Percentiles rank a stretch among this genome's conserved stretches.
Conservation (phyloP, 352 stramenopile genomes). For the Globisporangium cylindrosporum region DNA sequence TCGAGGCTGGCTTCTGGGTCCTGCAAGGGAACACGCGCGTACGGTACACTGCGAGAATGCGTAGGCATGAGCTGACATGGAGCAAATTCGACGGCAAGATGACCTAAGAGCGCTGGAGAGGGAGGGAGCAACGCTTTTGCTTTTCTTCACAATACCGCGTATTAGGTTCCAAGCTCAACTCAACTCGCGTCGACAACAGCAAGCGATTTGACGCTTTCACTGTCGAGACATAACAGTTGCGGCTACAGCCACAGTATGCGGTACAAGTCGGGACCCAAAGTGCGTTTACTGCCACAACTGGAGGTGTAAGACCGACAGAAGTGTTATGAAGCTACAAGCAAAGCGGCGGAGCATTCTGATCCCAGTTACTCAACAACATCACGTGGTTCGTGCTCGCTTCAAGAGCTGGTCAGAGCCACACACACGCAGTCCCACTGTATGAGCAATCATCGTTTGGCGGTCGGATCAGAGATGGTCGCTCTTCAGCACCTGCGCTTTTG, state of each 20-base stretch:
- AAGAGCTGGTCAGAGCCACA: constrained; percentile 9
- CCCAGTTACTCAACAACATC: background rate
- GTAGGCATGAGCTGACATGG: no score
- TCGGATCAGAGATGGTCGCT: background rate
- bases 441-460: constrained; percentile 6
- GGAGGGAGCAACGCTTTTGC: no score
- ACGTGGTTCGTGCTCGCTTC: background rate
- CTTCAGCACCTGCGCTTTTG: background rate
- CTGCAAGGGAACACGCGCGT: no score
- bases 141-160: no score
- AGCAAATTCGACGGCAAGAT: no score
- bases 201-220: background rate
- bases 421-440: constrained; percentile 1
- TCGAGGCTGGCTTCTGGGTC: no score
- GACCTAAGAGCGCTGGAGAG: background rate
- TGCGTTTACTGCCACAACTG: background rate
- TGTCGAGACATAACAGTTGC: background rate
- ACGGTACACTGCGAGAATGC: no score
- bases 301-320: no score
- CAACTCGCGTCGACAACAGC: constrained; percentile 5
- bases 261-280: background rate
- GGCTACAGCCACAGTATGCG: background rate
- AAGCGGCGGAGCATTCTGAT: background rate
- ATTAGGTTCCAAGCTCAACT: background rate
- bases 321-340: background rate